Conservation (phyloP, 805 yeast species). For the Sugiyamaella americana region DNA sequence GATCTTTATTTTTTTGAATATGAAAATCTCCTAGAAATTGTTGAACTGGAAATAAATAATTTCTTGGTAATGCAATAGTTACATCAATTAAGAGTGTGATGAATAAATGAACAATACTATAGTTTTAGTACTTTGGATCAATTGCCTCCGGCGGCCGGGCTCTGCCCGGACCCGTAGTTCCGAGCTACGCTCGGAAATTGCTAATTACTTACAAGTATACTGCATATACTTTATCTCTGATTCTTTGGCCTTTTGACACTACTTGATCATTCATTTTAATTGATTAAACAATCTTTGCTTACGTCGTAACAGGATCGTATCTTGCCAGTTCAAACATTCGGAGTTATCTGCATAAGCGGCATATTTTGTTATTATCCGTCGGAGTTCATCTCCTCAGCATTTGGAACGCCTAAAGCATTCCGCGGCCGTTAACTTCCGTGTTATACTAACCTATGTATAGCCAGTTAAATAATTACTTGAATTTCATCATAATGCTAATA, state of each 20-base stretch:
- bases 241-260: background rate
- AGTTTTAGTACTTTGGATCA: background rate
- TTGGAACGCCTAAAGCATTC: no score
- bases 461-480: no score
- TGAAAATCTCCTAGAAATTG: slow-evolving; percentile 51
- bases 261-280: background rate
- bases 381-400: no score
- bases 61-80: slow-evolving; percentile 56
- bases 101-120: slow-evolving; percentile 56
- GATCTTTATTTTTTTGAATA: slow-evolving; percentile 60
- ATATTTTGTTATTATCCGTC: no score
- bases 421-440: no score
- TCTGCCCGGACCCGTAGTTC: background rate
- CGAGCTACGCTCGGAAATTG: background rate
- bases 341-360: background rate
- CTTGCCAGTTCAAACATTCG: no score
- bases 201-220: slow-evolving; percentile 24
- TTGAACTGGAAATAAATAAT: slow-evolving; percentile 45
- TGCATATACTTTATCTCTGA: slow-evolving; percentile 22
- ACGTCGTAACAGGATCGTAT: background rate
- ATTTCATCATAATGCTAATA: no score
- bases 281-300: background rate
- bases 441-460: no score
- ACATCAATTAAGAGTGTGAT: slow-evolving; percentile 73
- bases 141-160: no score